phyloP scores from a whole-genome alignment of 2,329 filamentous ascomycete species.

The Gaeumannomyces sp. region DNA sequence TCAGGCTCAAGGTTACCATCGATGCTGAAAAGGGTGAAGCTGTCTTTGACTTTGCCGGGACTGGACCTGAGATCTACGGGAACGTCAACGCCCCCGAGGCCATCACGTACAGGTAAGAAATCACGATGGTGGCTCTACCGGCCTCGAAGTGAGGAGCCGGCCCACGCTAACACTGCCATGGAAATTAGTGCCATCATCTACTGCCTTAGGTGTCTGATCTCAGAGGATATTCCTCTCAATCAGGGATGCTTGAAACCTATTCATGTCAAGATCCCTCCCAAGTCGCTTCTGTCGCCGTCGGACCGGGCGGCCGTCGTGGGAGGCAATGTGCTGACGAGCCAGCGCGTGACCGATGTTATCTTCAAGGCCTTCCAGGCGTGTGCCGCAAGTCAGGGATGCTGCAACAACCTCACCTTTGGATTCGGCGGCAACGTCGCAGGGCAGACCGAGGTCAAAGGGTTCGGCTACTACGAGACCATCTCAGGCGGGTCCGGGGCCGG shows the following conservation, averaged over 20 bases:
- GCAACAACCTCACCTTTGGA: conserved; percentile 29
- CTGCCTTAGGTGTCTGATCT: conserved; percentile 28
- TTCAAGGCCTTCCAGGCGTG: conserved; percentile 23
- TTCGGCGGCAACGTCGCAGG: conserved; percentile 15
- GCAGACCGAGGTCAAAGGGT: conserved; percentile 21
- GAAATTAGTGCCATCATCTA: conserved; percentile 28
- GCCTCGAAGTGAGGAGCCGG: neutral
- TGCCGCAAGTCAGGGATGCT: conserved; percentile 25
- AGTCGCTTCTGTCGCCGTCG: conserved; percentile 27
- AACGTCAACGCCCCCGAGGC: conserved; percentile 58
- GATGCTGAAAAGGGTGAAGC: conserved; percentile 25
- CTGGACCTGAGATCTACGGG: conserved; percentile 26
- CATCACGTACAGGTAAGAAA: conserved; percentile 53
- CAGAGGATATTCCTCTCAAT: conserved; percentile 32
- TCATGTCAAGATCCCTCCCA: conserved; percentile 25
- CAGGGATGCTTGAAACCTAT: conserved; percentile 31
- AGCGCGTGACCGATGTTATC: conserved; percentile 28
- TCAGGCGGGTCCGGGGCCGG: conserved; percentile 29
- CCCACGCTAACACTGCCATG: neutral
- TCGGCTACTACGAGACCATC: conserved; percentile 27
- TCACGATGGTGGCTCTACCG: no score
- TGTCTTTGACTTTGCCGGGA: conserved; percentile 30
- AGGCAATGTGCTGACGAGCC: conserved; percentile 35
- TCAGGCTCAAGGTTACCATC: conserved; percentile 27
- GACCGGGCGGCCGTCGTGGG: conserved; percentile 21